phyloP scores from a whole-genome alignment of 192 early-diverging fungal species.

The Radiomyces spectabilis region DNA sequence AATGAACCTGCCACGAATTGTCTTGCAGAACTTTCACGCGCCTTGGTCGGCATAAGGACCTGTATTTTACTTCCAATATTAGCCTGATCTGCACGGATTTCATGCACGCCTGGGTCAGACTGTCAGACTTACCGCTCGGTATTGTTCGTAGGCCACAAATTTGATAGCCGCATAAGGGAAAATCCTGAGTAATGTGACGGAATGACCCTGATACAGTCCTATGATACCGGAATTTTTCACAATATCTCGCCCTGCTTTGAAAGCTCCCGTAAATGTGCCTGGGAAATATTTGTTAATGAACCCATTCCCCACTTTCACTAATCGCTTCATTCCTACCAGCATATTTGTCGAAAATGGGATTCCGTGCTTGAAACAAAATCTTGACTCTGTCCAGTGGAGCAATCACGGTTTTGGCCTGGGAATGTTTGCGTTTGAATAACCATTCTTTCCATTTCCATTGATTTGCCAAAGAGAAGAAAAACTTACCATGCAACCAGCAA shows the following conservation, averaged over 20 bases:
- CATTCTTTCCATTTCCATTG: too few species aligned
- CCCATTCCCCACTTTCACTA: too few species aligned
- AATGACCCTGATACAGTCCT: constrained; percentile 93
- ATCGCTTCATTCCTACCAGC: too few species aligned
- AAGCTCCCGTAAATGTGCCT: constrained; percentile 76
- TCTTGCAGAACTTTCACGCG: constrained; percentile 52
- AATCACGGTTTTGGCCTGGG: constrained; percentile 66
- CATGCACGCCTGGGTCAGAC: not conserved
- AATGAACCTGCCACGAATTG: constrained; percentile 83
- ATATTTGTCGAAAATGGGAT: constrained; percentile 62
- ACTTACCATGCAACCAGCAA: constrained; percentile 43
- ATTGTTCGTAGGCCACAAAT: constrained; percentile 96
- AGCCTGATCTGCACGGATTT: not conserved
- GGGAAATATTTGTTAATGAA: too few species aligned
- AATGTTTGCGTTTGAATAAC: too few species aligned
- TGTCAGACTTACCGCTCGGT: constrained; percentile 42
- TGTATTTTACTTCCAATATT: too few species aligned
- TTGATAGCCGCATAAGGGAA: constrained; percentile 97
- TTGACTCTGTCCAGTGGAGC: constrained; percentile 83
- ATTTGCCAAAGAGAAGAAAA: too few species aligned
- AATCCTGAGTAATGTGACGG: constrained; percentile 88
- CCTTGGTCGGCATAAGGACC: constrained; percentile 61
- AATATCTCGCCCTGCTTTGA: constrained; percentile 79
- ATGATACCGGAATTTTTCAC: constrained; percentile 57
- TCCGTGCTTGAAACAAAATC: constrained; percentile 78